Evolutionary conservation across 805 yeast genomes (phyloP).

Genomic region (Metschnikowia hibisci): DNA sequence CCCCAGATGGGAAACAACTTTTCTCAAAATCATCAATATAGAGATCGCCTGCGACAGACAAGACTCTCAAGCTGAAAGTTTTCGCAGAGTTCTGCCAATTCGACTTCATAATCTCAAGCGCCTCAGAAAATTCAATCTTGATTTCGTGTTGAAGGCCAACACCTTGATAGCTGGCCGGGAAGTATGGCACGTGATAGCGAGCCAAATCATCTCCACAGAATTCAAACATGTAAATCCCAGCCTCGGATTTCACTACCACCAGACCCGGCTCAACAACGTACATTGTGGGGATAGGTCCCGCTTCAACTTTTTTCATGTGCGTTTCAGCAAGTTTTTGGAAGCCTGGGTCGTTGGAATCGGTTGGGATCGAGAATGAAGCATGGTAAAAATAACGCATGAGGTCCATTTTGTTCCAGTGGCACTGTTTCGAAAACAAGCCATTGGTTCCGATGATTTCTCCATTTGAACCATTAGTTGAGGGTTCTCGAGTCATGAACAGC

Average conservation of each 20-base stretch:
- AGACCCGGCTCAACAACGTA: conserved; percentile 23
- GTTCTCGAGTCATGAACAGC: conserved; percentile 71
- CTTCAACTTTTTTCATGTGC: conserved; percentile 14
- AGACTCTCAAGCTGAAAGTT: conserved; percentile 48
- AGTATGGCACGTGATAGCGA: conserved; percentile 55
- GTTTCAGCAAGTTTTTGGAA: conserved; percentile 39
- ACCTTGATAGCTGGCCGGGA: conserved; percentile 56
- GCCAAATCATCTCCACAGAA: conserved; percentile 55
- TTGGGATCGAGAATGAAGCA: conserved; percentile 70
- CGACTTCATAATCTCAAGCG: conserved; percentile 28
- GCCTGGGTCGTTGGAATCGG: conserved; percentile 46
- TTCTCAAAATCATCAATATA: conserved; percentile 48
- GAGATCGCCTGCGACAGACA: conserved; percentile 61
- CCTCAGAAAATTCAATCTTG: conserved; percentile 42
- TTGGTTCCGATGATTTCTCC: conserved; percentile 42
- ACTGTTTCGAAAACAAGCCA: conserved; percentile 52
- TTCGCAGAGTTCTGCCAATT: conserved; percentile 23
- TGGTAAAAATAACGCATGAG: conserved; percentile 73
- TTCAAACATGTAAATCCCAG: conserved; percentile 77
- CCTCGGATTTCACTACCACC: conserved; percentile 42
- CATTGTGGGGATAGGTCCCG: conserved; percentile 20
- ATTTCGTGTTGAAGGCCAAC: conserved; percentile 55
- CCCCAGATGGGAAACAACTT: conserved; percentile 14
- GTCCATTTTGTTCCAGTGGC: conserved; percentile 87
- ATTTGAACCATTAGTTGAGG: conserved; percentile 37